phyloP scores from a whole-genome alignment of 768 basidiomycete genomes.

The Gelatoporia subvermispora region DNA sequence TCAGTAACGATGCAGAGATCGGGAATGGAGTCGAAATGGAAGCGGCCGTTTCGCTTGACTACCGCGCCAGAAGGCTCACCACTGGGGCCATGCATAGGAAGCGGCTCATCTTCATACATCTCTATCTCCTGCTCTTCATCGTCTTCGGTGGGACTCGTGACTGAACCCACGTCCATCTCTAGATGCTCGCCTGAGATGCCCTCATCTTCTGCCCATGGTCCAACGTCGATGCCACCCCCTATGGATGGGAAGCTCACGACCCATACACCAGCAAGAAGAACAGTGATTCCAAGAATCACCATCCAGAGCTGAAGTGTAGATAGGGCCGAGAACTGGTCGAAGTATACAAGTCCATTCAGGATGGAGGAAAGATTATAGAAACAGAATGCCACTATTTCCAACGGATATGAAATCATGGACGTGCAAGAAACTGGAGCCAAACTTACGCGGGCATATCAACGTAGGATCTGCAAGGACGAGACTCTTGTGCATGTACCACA shows the following conservation, averaged over 20 bases:
- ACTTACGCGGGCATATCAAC: slow-evolving; percentile 79
- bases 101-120: slow-evolving; percentile 24
- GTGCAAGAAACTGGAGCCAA: not conserved
- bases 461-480: slow-evolving; percentile 80
- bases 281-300: slow-evolving; percentile 68
- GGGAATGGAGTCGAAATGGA: slow-evolving; percentile 5
- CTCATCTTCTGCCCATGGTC: slow-evolving; percentile 40
- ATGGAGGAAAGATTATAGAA: slow-evolving; percentile 94
- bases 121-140: slow-evolving; percentile 11
- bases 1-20: slow-evolving; percentile 10
- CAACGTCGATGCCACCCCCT: slow-evolving; percentile 44
- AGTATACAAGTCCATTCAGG: slow-evolving; percentile 85
- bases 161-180: slow-evolving; percentile 10
- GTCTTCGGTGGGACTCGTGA: slow-evolving; percentile 7
- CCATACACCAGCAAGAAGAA: slow-evolving; percentile 87
- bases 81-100: slow-evolving; percentile 17
- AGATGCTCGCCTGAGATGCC: slow-evolving; percentile 15
- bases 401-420: slow-evolving; percentile 9
- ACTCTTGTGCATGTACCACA: slow-evolving; percentile 81
- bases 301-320: slow-evolving; percentile 64
- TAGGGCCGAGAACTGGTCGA: slow-evolving; percentile 76
- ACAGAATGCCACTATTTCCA: slow-evolving; percentile 73
- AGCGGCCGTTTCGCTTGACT: not conserved
- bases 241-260: slow-evolving; percentile 76
- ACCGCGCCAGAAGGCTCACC: not conserved